phyloP scores from a whole-genome alignment of 805 yeast species.

The Naumovozyma castellii region DNA sequence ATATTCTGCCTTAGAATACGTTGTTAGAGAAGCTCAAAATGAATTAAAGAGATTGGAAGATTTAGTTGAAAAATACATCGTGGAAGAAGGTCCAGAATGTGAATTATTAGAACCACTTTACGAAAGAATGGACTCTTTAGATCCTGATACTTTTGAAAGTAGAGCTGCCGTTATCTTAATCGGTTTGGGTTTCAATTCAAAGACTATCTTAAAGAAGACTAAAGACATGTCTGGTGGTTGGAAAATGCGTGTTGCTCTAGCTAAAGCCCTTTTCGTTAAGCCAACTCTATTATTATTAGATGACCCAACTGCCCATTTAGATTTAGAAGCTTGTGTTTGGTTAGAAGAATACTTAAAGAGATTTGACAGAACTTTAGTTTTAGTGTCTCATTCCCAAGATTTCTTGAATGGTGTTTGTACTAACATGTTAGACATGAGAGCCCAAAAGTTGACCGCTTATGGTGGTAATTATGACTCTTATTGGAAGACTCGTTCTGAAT shows the following conservation, averaged over 20 bases:
- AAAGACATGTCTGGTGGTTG: conserved; percentile 99
- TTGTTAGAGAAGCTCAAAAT: conserved; percentile 90
- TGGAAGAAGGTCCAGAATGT: conserved; percentile 90
- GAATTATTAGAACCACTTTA: conserved; percentile 76
- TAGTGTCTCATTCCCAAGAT: conserved; percentile 98
- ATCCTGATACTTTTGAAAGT: conserved; percentile 89
- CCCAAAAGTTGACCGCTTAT: conserved; percentile 59
- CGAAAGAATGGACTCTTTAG: conserved; percentile 93
- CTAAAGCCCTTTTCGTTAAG: conserved; percentile 95
- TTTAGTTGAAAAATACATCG: conserved; percentile 78
- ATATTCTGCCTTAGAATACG: conserved; percentile 87
- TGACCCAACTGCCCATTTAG: conserved; percentile 99
- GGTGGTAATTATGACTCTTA: conserved; percentile 99
- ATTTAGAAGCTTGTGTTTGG: conserved; percentile 99
- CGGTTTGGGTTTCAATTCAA: conserved; percentile 91
- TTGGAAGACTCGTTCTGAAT: conserved; percentile 85
- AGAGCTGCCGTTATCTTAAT: conserved; percentile 92
- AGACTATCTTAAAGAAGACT: conserved; percentile 85
- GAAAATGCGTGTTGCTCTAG: conserved; percentile 99
- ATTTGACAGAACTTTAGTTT: conserved; percentile 85
- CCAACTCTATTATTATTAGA: conserved; percentile 90
- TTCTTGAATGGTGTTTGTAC: conserved; percentile 98
- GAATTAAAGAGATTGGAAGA: conserved; percentile 88
- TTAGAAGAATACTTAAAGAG: conserved; percentile 93
- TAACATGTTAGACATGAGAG: conserved; percentile 96